Evolutionary conservation across 2,329 filamentous ascomycete species (phyloP).

Genomic region (Curvularia verruculosa): DNA sequence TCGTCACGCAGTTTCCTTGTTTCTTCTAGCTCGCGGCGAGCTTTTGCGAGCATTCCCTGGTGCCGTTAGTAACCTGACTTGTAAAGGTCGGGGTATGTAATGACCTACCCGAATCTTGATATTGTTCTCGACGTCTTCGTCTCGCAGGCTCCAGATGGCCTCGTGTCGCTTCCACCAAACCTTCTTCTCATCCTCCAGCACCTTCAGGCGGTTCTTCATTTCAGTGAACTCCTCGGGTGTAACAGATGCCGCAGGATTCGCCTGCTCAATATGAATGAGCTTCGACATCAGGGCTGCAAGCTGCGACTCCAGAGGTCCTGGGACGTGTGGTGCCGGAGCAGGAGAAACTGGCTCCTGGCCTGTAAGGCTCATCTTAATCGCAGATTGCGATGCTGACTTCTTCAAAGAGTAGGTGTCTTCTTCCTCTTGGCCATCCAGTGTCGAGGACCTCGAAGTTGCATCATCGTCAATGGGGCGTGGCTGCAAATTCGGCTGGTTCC

Average conservation of each 20-base stretch:
- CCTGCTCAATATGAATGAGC: slow-evolving; percentile 44
- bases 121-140: slow-evolving; percentile 53
- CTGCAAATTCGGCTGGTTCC: slow-evolving; percentile 12
- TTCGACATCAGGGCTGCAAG: slow-evolving; percentile 48
- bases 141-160: slow-evolving; percentile 51
- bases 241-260: slow-evolving; percentile 44
- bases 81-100: neutral
- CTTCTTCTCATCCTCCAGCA: slow-evolving; percentile 48
- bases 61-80: slow-evolving; percentile 6
- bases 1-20: slow-evolving; percentile 52
- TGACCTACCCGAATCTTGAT: slow-evolving; percentile 48
- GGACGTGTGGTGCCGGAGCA: slow-evolving; percentile 32
- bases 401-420: slow-evolving; percentile 41
- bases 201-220: slow-evolving; percentile 39
- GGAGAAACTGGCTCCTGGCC: slow-evolving; percentile 29
- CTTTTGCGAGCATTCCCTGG: slow-evolving; percentile 47
- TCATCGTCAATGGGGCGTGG: slow-evolving; percentile 38
- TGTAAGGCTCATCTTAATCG: slow-evolving; percentile 12
- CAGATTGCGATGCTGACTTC: slow-evolving; percentile 32
- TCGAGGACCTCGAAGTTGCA: slow-evolving; percentile 40
- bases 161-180: slow-evolving; percentile 46
- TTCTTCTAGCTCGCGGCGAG: slow-evolving; percentile 48
- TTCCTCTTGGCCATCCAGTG: slow-evolving; percentile 41
- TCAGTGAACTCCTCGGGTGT: slow-evolving; percentile 47
- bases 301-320: slow-evolving; percentile 46